phyloP scores from a whole-genome alignment of 108 stramenopile species.

The Phaeodactylum tricornutum region DNA sequence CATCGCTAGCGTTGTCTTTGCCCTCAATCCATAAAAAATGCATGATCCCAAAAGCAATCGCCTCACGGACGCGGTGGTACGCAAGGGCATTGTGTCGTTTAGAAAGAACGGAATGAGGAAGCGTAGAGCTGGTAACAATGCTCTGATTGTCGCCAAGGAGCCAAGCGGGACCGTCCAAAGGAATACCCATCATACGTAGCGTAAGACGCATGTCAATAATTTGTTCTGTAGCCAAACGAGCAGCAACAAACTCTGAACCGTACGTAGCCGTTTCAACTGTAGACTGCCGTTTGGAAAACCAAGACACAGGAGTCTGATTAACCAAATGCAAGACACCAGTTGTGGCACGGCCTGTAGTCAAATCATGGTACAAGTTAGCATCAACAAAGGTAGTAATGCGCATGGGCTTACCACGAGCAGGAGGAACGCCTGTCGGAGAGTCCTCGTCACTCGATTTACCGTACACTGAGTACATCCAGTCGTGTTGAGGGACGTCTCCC shows the following conservation, averaged over 20 bases:
- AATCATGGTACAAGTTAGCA: conserved; percentile 16
- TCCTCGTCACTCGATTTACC: conserved; percentile 3
- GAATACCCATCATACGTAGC: conserved; percentile 19
- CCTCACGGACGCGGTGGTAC: conserved; percentile 15
- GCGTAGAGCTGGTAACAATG: conserved; percentile 14
- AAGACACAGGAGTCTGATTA: background rate
- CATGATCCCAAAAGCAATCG: conserved; percentile 9
- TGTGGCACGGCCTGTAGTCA: conserved; percentile 1
- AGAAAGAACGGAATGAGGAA: conserved; percentile 1
- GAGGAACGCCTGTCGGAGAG: conserved; percentile 6
- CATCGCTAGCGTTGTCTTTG: conserved; percentile 6
- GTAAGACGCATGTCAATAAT: conserved; percentile 15
- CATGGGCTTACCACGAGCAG: conserved; percentile 9
- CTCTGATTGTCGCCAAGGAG: conserved; percentile 28
- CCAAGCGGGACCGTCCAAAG: conserved; percentile 16
- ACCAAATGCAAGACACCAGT: conserved; percentile 6
- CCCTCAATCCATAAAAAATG: conserved; percentile 2
- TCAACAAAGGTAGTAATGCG: conserved; percentile 9
- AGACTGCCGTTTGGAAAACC: conserved; percentile 5
- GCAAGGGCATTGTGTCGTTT: conserved; percentile 13
- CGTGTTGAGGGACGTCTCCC: background rate
- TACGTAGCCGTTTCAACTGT: conserved; percentile 19
- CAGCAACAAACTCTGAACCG: conserved; percentile 26
- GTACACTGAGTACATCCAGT: conserved; percentile 4
- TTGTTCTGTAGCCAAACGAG: conserved; percentile 13